These are phyloP conservation scores for Aciculosporium take DNA, from an alignment of 2,329 filamentous ascomycete genomes.

Conservation along the genomic window DNA sequence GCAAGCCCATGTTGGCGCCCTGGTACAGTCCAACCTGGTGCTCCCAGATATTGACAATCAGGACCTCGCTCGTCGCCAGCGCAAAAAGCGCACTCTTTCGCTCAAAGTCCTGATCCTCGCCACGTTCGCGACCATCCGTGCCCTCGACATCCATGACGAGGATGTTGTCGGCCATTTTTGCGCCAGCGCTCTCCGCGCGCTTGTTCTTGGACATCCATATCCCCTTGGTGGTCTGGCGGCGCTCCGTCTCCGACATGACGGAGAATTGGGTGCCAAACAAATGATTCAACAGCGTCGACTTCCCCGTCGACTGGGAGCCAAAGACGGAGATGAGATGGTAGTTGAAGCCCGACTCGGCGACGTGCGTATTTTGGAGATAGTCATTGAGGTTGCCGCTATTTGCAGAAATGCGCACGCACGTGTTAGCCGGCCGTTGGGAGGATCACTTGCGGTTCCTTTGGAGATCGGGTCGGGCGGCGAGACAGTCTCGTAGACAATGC, in stretches of 20 bases:
- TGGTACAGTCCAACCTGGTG: constrained; percentile 97
- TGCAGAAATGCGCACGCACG: constrained; percentile 2
- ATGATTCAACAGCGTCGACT: constrained; percentile 91
- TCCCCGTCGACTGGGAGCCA: constrained; percentile 94
- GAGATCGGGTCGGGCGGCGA: too few relatives aligned
- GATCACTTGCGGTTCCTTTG: too few relatives aligned
- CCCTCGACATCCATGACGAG: constrained; percentile 99
- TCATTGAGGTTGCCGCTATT: constrained; percentile 59
- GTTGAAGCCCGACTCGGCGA: constrained; percentile 88
- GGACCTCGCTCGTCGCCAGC: constrained; percentile 88
- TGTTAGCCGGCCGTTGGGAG: too few relatives aligned
- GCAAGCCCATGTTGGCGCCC: constrained; percentile 93
- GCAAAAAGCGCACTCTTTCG: constrained; percentile 95
- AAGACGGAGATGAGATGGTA: constrained; percentile 99
- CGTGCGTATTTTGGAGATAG: constrained; percentile 67
- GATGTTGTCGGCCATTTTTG: constrained; percentile 87
- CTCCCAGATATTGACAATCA: constrained; percentile 99
- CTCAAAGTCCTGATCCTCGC: constrained; percentile 98
- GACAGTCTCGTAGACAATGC: constrained; percentile 19
- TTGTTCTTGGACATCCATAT: constrained; percentile 99
- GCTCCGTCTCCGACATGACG: constrained; percentile 91
- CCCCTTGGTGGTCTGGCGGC: constrained; percentile 94
- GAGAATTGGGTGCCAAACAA: constrained; percentile 93
- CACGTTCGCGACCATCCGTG: constrained; percentile 87
- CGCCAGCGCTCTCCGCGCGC: constrained; percentile 34